These are phyloP conservation scores for Penicillium coprophilum DNA, from an alignment of 495 filamentous ascomycete genomes.

Conservation along the genomic window DNA sequence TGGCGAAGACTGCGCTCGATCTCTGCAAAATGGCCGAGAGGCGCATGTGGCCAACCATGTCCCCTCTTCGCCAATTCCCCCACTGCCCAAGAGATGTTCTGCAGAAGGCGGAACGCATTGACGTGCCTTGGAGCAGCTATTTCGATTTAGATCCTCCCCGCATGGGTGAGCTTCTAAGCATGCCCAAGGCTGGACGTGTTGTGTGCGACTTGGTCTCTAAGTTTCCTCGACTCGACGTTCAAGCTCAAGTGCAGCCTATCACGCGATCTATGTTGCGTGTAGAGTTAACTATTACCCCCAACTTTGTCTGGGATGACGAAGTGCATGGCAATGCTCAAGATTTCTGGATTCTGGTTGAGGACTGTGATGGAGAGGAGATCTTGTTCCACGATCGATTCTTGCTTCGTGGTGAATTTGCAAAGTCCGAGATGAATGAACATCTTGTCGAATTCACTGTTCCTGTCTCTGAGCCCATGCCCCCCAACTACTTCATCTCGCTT, in stretches of 20 bases:
- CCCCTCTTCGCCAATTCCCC: conserved; percentile 88
- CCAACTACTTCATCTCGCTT: conserved; percentile 95
- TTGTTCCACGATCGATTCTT: conserved; percentile 95
- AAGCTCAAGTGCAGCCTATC: conserved; percentile 90
- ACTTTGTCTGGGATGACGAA: conserved; percentile 93
- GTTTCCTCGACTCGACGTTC: conserved; percentile 88
- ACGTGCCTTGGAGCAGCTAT: conserved; percentile 90
- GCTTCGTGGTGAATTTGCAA: conserved; percentile 80
- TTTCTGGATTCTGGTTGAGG: conserved; percentile 96
- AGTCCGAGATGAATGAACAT: conserved; percentile 82
- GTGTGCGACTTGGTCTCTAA: conserved; percentile 86
- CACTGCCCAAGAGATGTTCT: conserved; percentile 80
- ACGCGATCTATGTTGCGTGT: conserved; percentile 95
- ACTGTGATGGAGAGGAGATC: conserved; percentile 96
- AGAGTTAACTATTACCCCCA: conserved; percentile 89
- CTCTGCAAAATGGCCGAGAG: conserved; percentile 99
- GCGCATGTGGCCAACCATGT: conserved; percentile 99
- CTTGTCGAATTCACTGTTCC: conserved; percentile 97
- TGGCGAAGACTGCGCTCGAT: conserved; percentile 88
- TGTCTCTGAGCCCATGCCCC: conserved; percentile 96
- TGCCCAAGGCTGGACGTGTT: conserved; percentile 83
- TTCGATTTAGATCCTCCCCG: conserved; percentile 95
- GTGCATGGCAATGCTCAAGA: conserved; percentile 84
- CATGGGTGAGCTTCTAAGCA: conserved; percentile 92
- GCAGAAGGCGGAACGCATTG: conserved; percentile 88